phyloP scores from a whole-genome alignment of 768 basidiomycete genomes.

The Hebeloma cylindrosporum region DNA sequence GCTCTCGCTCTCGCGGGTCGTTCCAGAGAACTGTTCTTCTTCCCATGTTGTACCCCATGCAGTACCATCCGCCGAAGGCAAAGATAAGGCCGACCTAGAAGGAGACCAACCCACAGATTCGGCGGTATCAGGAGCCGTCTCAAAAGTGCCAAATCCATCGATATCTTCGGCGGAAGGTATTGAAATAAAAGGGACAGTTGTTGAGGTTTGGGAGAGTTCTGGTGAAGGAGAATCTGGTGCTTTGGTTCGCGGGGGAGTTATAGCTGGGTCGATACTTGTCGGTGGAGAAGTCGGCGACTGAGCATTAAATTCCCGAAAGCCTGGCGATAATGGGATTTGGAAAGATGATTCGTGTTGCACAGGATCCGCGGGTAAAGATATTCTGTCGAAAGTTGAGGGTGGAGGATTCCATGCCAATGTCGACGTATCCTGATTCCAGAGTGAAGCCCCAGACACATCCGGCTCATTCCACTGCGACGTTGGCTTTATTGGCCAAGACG shows the following conservation, averaged over 20 bases:
- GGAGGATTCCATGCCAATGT: constrained; percentile 32
- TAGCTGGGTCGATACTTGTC: too few relatives aligned
- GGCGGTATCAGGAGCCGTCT: constrained; percentile 40
- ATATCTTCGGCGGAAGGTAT: constrained; percentile 43
- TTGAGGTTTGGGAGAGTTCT: constrained; percentile 12
- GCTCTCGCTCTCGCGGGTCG: constrained; percentile 15
- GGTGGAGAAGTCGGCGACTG: too few relatives aligned
- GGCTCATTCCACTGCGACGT: constrained; percentile 49
- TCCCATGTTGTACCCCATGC: constrained; percentile 49
- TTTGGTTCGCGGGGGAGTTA: constrained; percentile 4
- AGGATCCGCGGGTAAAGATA: constrained; percentile 33
- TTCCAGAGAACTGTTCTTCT: constrained; percentile 19
- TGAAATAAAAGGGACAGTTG: constrained; percentile 8
- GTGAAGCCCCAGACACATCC: constrained; percentile 35
- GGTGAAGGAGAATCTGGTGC: constrained; percentile 10
- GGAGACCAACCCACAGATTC: constrained; percentile 35
- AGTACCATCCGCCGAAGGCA: constrained; percentile 23
- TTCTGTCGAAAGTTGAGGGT: constrained; percentile 42
- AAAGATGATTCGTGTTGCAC: constrained; percentile 13
- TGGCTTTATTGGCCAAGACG: constrained; percentile 55
- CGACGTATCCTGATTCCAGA: constrained; percentile 40
- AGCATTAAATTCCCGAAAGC: not conserved
- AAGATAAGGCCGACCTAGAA: constrained; percentile 23
- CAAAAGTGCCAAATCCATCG: constrained; percentile 63
- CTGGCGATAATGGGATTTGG: not conserved